Conservation (phyloP, 805 yeast genomes). For the Lachancea lanzarotensis region DNA sequence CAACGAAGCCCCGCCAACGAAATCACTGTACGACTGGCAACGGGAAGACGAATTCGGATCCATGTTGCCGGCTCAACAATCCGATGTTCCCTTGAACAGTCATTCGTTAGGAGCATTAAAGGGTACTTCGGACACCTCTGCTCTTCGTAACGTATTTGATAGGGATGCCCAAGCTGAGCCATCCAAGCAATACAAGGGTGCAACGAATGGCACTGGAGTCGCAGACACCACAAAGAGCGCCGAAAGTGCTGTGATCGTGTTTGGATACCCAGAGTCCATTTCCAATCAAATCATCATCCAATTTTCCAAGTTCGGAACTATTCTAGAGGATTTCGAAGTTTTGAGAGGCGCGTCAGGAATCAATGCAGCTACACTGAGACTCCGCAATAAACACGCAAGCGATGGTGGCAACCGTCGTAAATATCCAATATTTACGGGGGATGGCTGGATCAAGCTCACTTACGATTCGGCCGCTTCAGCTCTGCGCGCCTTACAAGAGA, state of each 20-base stretch:
- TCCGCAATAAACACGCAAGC: constrained; percentile 13
- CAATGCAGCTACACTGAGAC: constrained; percentile 23
- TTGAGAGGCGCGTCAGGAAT: constrained; percentile 31
- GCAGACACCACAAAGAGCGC: constrained; percentile 7
- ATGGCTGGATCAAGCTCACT: constrained; percentile 87
- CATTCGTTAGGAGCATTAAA: neutral
- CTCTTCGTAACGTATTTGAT: constrained; percentile 9
- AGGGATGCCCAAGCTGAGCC: constrained; percentile 6
- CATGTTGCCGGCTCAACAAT: constrained; percentile 15
- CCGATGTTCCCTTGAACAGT: neutral
- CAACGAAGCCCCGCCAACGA: constrained; percentile 38
- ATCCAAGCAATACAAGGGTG: neutral
- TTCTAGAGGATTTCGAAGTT: constrained; percentile 66
- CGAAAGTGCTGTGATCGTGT: constrained; percentile 71
- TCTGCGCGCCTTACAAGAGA: constrained; percentile 75
- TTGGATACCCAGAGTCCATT: constrained; percentile 79
- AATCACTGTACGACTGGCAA: constrained; percentile 37
- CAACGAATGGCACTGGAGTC: constrained; percentile 1
- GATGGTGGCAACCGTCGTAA: constrained; percentile 21
- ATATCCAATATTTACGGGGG: constrained; percentile 74
- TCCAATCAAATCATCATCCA: constrained; percentile 61
- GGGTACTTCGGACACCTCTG: neutral
- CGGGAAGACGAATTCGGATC: constrained; percentile 34
- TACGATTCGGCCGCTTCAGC: constrained; percentile 72
- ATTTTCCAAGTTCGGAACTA: constrained; percentile 72